phyloP scores from a whole-genome alignment of 2,329 filamentous ascomycete genomes.

The Claviceps pazoutovae region DNA sequence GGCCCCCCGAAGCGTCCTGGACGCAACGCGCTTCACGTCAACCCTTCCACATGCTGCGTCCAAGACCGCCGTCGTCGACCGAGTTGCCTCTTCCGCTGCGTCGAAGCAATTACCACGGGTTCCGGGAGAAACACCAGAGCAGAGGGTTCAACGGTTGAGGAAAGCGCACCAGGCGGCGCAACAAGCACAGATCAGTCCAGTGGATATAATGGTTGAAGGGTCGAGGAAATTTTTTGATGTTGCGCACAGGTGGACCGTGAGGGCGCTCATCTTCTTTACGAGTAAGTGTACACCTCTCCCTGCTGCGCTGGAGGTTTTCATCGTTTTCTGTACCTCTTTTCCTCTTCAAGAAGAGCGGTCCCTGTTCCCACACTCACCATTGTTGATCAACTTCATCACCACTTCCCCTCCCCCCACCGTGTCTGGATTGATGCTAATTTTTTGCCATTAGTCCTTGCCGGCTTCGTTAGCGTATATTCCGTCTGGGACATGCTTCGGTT shows the following conservation, averaged over 20 bases:
- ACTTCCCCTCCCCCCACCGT: neutral
- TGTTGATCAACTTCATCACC: neutral
- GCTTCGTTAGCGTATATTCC: constrained; percentile 43
- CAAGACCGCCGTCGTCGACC: constrained; percentile 33
- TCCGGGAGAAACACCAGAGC: constrained; percentile 48
- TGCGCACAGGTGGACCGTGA: constrained; percentile 41
- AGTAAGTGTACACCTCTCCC: constrained; percentile 24
- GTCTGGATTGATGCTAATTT: neutral
- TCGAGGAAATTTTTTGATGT: constrained; percentile 39
- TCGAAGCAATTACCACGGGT: constrained; percentile 17
- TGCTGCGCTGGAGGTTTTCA: too few relatives aligned
- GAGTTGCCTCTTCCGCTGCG: constrained; percentile 9
- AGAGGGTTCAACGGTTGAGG: constrained; percentile 54
- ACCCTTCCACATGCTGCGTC: constrained; percentile 49
- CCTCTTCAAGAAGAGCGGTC: too few relatives aligned
- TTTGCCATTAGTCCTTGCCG: constrained; percentile 31
- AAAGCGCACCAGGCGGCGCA: constrained; percentile 55
- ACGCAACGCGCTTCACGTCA: constrained; percentile 58
- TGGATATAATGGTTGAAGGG: constrained; percentile 35
- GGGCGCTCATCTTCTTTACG: constrained; percentile 41
- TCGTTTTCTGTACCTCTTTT: neutral
- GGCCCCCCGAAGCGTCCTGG: constrained; percentile 55
- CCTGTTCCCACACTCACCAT: too few relatives aligned
- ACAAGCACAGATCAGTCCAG: constrained; percentile 38
- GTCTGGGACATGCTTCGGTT: constrained; percentile 47